These are phyloP conservation scores for Mycena amicta DNA, from an alignment of 768 basidiomycete species.

Conservation along the genomic window DNA sequence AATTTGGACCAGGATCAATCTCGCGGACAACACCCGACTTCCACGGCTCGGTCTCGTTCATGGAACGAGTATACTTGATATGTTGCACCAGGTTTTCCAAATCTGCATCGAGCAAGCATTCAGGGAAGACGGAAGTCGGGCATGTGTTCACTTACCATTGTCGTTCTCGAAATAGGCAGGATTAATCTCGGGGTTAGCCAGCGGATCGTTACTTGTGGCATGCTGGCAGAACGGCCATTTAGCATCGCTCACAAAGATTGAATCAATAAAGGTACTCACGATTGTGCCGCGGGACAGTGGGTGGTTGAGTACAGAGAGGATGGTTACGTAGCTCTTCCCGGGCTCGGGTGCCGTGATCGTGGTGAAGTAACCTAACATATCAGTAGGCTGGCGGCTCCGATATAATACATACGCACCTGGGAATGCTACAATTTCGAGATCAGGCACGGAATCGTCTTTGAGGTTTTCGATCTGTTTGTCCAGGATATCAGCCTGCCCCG, in stretches of 20 bases:
- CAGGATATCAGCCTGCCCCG: slow-evolving; percentile 23
- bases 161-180: slow-evolving; percentile 46
- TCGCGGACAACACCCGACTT: slow-evolving; percentile 13
- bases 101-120: neutral
- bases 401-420: slow-evolving; percentile 19
- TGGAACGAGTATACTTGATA: slow-evolving; percentile 11
- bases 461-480: neutral
- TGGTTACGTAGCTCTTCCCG: slow-evolving; percentile 26
- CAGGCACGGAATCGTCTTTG: neutral
- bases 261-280: neutral
- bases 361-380: slow-evolving; percentile 1
- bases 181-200: slow-evolving; percentile 39
- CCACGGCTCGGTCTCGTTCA: slow-evolving; percentile 5
- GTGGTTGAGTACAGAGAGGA: slow-evolving; percentile 22
- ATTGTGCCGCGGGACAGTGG: slow-evolving; percentile 20
- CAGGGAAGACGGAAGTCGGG: slow-evolving; percentile 17
- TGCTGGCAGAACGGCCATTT: slow-evolving; percentile 25
- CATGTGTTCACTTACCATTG: slow-evolving; percentile 41
- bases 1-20: slow-evolving; percentile 10
- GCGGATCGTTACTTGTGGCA: slow-evolving; percentile 34
- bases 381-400: neutral
- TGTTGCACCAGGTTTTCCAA: slow-evolving; percentile 3
- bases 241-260: neutral
- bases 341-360: slow-evolving; percentile 10
- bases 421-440: slow-evolving; percentile 28